Base-by-base conservation (phyloP, 331 rosid species). In the Quercus lobata region DNA sequence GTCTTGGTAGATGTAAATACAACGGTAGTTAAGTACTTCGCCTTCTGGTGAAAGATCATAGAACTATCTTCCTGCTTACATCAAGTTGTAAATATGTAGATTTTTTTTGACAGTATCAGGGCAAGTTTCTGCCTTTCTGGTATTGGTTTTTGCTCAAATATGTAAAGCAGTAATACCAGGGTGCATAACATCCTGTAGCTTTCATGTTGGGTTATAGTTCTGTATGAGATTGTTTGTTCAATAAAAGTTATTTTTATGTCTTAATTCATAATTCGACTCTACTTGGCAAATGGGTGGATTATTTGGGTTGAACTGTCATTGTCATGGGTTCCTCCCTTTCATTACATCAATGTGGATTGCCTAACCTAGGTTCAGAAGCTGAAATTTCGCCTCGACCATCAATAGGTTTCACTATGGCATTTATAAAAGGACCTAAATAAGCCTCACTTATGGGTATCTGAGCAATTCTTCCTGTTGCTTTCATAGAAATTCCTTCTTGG, bases 1-100 rank as follows among this genome's bases (percentile, higher is more conserved):
- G 75, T 84, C 80, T 81, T 68, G 72, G 70, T 80, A 52, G 87
- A 74, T 79, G 93, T 90, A 89, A 69, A 89, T 89, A 82, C 84
- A 68, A 60, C 75, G n/a, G 76, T 76, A 46, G 82, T 80, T 86
- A 72, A 25, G 73, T 66, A 62, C 83, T 80, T 78, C 35, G 77
- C 56, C 54, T 77, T 78, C 72, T 75, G 57, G 85, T 84, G 66
- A 27, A 85, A 72, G 81, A 66, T 76, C 61, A 54, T 46, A 72
- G 87, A 78, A 46, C 73, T 82, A 54, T 41, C 46, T 52, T 82
- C 74, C 71, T 37, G 71, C 56, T 76, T 61, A 25, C 24, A 77
- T 77, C 44, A 75, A 57, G 79, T 29, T 84, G 93, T 89, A 86
- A 57, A 86, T 87, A 54, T 78, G 74, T 63, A 72, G 46, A 24